Percentiles rank a stretch among this genome's conserved stretches.
phyloP scores from a whole-genome alignment of 805 yeast genomes.

The Wickerhamomyces mucosus region DNA sequence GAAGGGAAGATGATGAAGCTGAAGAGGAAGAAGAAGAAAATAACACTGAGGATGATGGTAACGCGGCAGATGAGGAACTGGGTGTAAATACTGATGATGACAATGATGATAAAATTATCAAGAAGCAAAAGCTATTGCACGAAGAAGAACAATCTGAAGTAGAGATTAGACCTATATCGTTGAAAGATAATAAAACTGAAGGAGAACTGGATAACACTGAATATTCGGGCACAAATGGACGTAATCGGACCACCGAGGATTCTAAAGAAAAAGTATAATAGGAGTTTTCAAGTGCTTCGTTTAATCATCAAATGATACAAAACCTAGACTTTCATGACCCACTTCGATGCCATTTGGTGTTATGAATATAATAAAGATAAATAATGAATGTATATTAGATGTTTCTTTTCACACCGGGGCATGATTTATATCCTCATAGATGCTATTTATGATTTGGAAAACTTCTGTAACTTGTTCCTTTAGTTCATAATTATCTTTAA shows the following conservation, averaged over 20 bases:
- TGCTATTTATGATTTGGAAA: constrained; percentile 33
- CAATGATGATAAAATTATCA: constrained; percentile 9
- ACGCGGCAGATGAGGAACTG: constrained; percentile 1
- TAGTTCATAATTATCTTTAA: constrained; percentile 3
- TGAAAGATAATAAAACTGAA: no score
- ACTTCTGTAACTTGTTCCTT: constrained; percentile 26
- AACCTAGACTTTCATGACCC: no score
- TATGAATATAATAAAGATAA: no score
- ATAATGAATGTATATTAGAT: no score
- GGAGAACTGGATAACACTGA: not conserved
- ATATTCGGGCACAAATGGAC: constrained; percentile 13
- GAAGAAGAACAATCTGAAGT: not conserved
- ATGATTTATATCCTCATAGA: constrained; percentile 23
- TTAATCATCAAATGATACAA: no score
- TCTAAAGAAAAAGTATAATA: not conserved
- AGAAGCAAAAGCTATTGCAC: constrained; percentile 5
- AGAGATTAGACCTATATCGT: no score
- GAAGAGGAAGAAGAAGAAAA: constrained; percentile 26
- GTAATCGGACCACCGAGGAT: constrained; percentile 9
- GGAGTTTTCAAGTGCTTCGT: no score
- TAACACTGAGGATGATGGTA: constrained; percentile 25
- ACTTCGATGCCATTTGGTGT: no score
- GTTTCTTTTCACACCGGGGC: no score
- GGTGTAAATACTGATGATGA: constrained; percentile 7
- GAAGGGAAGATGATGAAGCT: constrained; percentile 29